Evolutionary conservation across 805 yeast genomes (phyloP), one percentile per base, ranked within the genome.

Genomic region (Wickerhamia fluorescens): DNA sequence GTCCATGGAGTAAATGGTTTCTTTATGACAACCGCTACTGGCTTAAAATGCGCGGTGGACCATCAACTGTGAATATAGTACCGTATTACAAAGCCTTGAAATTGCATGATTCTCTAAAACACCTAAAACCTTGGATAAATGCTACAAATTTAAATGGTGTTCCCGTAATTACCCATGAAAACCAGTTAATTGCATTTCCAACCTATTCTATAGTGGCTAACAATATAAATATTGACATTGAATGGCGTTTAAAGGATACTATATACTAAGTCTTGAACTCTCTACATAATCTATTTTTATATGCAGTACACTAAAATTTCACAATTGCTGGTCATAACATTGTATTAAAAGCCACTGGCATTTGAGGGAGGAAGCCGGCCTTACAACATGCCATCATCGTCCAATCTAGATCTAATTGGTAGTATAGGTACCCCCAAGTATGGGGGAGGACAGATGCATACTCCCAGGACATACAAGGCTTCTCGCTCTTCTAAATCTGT

Each of bases 21-120:
- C 35, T 57, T 2, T 68, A 55, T 37, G 73, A 68, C 33, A 49
- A 57, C 30, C 42, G 68, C 26, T 63, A 47, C 30, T 61, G 68
- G 68, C 30, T 66, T 13, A 30, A 53, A 15, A 26, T 42, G 19
- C 38, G 7, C 12, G 11, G 17, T 5, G 6, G 10, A 5, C 10
- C 20, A n/a, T 10, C 8, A 13, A 11, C 14, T 11, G 9, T 20
- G 4, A 6, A 9, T 8, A 19, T 27, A 16, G 24, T 19, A 10
- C 35, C 38, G 15, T 36, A 10, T 7, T 8, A 7, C 9, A 18
- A 18, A 7, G 7, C 20, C 20, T 10, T 18, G 10, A 18, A 18
- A 18, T 8, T 8, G 20, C 10, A 8, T 18, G 9, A 18, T 8
- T 7, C 20, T 18, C 20, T 18, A 7, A 18, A 18, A 18, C 7